Percentiles rank a stretch among this genome's conserved stretches.
Conservation (phyloP, 2,329 filamentous ascomycete species). For the Cytospora chrysosperma region DNA sequence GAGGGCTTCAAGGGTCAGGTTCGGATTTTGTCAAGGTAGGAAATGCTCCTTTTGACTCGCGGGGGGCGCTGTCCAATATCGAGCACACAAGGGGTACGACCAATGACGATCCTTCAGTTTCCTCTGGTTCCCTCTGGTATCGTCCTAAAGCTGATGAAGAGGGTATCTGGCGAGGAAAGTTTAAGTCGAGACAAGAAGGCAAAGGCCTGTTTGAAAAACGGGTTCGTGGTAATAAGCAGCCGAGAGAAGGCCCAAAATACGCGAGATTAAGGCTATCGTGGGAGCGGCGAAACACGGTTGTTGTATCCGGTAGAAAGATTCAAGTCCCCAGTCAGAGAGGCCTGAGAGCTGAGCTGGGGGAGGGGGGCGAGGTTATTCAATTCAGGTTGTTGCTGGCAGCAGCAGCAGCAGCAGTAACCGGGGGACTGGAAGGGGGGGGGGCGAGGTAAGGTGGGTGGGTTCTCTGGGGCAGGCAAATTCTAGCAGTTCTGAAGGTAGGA, state of each 20-base stretch:
- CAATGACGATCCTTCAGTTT: neutral
- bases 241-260: constrained; percentile 21
- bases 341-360: constrained; percentile 3
- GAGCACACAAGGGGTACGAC: constrained; percentile 11
- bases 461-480: constrained; percentile 13
- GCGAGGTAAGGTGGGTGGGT: constrained; percentile 1
- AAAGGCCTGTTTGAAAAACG: constrained; percentile 18
- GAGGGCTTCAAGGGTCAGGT: constrained; percentile 17
- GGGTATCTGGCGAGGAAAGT: constrained; percentile 6
- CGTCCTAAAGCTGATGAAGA: constrained; percentile 4
- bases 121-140: neutral
- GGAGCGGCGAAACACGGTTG: constrained; percentile 20
- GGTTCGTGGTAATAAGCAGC: constrained; percentile 17
- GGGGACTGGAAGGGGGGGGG: neutral
- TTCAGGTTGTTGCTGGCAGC: constrained; percentile 10
- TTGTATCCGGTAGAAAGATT: constrained; percentile 20
- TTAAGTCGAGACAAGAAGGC: constrained; percentile 13
- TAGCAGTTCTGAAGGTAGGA: too few species aligned
- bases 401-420: neutral
- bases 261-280: constrained; percentile 25
- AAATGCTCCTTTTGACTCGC: constrained; percentile 4
- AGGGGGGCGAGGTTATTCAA: constrained; percentile 2
- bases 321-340: constrained; percentile 5
- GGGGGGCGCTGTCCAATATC: constrained; percentile 6
- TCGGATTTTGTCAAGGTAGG: constrained; percentile 8